Base-by-base conservation (phyloP, 106 monocot genomes). In the Platanthera zijinensis region DNA sequence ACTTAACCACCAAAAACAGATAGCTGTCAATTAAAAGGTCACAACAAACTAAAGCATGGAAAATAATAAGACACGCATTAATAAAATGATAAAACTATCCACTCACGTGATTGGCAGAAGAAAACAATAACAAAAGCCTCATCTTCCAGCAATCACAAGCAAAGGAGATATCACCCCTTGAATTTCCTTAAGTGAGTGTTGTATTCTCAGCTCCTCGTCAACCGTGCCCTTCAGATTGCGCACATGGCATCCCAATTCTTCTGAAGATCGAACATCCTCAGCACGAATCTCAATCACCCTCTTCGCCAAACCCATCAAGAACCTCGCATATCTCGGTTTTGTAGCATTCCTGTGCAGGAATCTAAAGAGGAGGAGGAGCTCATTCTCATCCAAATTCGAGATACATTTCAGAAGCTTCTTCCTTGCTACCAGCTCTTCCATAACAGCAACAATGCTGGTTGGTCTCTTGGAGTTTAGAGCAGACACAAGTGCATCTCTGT, bases 91-190 rank as follows among this genome's bases (percentile, higher is more conserved):
- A 39, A 3, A 39, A 39, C 39, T 39, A 39, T 39, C 39, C 39
- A 39, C 39, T 39, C 39, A 66, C 17, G 5, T 32, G 66, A 10
- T 66, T 66, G 66, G 32, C 66, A 66, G 11, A 10, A 11, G 14
- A 14, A 12, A 69, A 10, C 70, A 7, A 48, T 3, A 70, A 17
- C 48, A 70, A 70, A 70, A 70, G 48, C 45, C 59, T 91, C 74
- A 99, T 84, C 86, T 89, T 72, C 87, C 92, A 69, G 92, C 85
- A 78, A 99, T 82, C 39, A 75, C 84, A 75, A 94, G 84, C 71
- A 99, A 78, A 62, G 97, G 94, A 1, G 92, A 97, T 39, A 97
- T 86, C 86, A 97, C 94, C 50, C 97, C 94, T 79, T 99, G 90
- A 80, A 99, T 88, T 76, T 94, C 91, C 77, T 81, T 89, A 89